phyloP scores from a whole-genome alignment of 495 filamentous ascomycete species.

The Xylaria longipes region DNA sequence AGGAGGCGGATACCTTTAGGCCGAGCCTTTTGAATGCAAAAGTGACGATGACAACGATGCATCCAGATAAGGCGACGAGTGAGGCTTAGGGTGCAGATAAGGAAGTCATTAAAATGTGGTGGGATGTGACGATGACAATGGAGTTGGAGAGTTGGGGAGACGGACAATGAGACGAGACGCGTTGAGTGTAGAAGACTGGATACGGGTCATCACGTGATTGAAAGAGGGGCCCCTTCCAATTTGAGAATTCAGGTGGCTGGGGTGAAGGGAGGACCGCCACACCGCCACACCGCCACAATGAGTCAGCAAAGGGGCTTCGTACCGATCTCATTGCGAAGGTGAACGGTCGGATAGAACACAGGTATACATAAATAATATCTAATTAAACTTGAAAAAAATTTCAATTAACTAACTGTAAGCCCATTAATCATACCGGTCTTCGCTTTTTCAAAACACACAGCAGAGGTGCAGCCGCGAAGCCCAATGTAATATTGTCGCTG shows the following conservation, averaged over 20 bases:
- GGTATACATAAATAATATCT: too few species aligned
- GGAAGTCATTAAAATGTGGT: constrained; percentile 6
- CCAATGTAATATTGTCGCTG: too few species aligned
- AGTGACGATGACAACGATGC: constrained; percentile 8
- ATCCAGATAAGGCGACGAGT: constrained; percentile 1
- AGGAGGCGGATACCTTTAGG: constrained; percentile 27
- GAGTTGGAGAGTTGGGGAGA: background rate
- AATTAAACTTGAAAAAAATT: too few species aligned
- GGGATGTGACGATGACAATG: background rate
- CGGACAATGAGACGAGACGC: background rate
- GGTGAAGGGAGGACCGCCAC: too few species aligned
- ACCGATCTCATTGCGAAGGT: too few species aligned
- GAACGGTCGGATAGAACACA: too few species aligned
- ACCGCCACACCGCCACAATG: too few species aligned
- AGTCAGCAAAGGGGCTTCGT: too few species aligned
- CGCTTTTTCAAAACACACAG: too few species aligned
- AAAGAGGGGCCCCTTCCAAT: background rate
- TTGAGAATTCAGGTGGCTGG: background rate
- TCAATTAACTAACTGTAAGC: too few species aligned
- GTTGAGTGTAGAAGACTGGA: background rate
- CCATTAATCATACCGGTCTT: too few species aligned
- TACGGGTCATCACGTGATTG: constrained; percentile 8
- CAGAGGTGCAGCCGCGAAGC: too few species aligned
- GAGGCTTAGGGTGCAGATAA: constrained; percentile 4
- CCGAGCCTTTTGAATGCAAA: constrained; percentile 17